These are phyloP conservation scores for Suillus occidentalis DNA, from an alignment of 768 basidiomycete genomes.

Conservation along the genomic window DNA sequence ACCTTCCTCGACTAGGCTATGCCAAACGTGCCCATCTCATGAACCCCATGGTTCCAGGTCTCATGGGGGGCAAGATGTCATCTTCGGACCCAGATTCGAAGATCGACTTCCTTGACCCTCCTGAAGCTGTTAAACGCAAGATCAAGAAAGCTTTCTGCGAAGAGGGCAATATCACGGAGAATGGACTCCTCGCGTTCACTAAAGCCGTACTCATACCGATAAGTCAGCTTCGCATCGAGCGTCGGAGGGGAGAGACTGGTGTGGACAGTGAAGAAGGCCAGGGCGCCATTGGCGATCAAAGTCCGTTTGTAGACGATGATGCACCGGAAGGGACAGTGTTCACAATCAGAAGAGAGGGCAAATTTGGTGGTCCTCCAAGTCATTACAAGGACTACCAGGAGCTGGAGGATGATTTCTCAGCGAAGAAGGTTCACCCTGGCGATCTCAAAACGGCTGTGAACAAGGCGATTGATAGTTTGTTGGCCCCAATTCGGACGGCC, in stretches of 20 bases:
- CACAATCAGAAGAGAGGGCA: slow-evolving; percentile 72
- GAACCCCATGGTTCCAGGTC: slow-evolving; percentile 97
- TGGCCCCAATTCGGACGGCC: slow-evolving; percentile 78
- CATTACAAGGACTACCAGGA: slow-evolving; percentile 71
- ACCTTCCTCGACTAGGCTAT: slow-evolving; percentile 93
- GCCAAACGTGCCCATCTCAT: slow-evolving; percentile 94
- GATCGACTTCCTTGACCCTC: slow-evolving; percentile 93
- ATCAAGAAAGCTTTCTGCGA: slow-evolving; percentile 93
- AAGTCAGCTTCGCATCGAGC: slow-evolving; percentile 69
- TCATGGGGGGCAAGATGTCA: slow-evolving; percentile 97
- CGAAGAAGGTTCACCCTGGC: slow-evolving; percentile 79
- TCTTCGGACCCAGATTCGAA: slow-evolving; percentile 97
- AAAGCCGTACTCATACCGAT: slow-evolving; percentile 89
- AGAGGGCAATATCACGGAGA: slow-evolving; percentile 84
- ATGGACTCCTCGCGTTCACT: slow-evolving; percentile 85
- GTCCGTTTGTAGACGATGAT: slow-evolving; percentile 61
- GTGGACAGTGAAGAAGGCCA: slow-evolving; percentile 44
- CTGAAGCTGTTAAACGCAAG: slow-evolving; percentile 83
- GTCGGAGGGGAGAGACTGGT: slow-evolving; percentile 43
- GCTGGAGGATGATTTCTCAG: slow-evolving; percentile 72
- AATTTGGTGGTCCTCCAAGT: slow-evolving; percentile 70
- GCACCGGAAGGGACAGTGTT: slow-evolving; percentile 86
- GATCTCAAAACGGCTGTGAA: slow-evolving; percentile 84
- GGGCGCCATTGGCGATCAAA: slow-evolving; percentile 50
- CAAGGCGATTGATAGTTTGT: slow-evolving; percentile 67